Percentiles rank a stretch among this genome's conserved stretches.
These are phyloP conservation scores for Phytophthora niederhauseri DNA, from an alignment of 352 stramenopile species.

Conservation along the genomic window DNA sequence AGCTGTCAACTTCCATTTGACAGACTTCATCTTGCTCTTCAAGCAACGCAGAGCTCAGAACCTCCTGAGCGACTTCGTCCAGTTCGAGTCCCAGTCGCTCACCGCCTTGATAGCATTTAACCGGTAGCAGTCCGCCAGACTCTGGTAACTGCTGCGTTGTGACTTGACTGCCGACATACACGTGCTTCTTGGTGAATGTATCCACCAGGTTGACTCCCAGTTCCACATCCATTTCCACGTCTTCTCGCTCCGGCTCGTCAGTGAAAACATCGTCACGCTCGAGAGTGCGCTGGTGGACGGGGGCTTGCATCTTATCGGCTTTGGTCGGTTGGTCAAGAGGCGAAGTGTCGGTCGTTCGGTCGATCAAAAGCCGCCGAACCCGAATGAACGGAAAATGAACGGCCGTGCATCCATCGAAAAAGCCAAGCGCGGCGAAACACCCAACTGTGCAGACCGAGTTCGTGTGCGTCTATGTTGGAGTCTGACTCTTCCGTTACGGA, in stretches of 20 bases:
- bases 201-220: constrained; percentile 28
- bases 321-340: background rate
- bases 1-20: constrained; percentile 3
- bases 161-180: background rate
- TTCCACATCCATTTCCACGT: constrained; percentile 28
- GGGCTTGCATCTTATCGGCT: constrained; percentile 11
- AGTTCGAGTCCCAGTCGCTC: constrained; percentile 12
- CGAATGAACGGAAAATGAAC: constrained; percentile 9
- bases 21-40: constrained; percentile 9
- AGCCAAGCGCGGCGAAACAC: constrained; percentile 10
- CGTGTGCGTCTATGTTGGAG: constrained; percentile 5
- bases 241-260: constrained; percentile 15
- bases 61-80: constrained; percentile 24
- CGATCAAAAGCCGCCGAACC: constrained; percentile 3
- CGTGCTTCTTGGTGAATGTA: constrained; percentile 24
- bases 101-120: background rate
- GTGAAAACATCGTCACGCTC: constrained; percentile 7
- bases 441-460: constrained; percentile 13
- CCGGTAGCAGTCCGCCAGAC: constrained; percentile 7
- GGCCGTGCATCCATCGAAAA: constrained; percentile 20
- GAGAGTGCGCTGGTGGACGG: background rate
- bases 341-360: constrained; percentile 3
- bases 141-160: background rate
- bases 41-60: constrained; percentile 17
- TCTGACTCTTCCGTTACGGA: constrained; percentile 11